A percentile compares a stretch with the other conserved stretches of the same genome.
These are phyloP conservation scores for Cladosporium oxysporum DNA, from an alignment of 2,329 filamentous ascomycete species.

Conservation along the genomic window DNA sequence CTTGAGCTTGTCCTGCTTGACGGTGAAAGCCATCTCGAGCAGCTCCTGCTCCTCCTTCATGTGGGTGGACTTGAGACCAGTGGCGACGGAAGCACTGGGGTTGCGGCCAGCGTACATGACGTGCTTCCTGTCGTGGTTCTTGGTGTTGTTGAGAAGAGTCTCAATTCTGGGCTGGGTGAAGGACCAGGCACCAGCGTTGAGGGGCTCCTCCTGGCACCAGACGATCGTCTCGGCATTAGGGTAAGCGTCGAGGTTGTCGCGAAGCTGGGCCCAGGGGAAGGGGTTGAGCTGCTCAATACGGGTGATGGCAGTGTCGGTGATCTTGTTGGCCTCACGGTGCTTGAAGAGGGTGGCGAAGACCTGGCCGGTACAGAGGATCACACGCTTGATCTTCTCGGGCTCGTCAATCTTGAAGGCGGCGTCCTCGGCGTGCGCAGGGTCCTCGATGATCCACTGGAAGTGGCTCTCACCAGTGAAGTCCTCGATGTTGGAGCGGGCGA, in stretches of 20 bases:
- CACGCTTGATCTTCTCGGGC: conserved; percentile 85
- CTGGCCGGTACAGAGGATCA: conserved; percentile 92
- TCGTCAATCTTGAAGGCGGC: conserved; percentile 63
- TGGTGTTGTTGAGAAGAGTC: conserved; percentile 88
- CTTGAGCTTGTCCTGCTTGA: conserved; percentile 67
- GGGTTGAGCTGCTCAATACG: conserved; percentile 97
- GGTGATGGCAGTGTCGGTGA: conserved; percentile 90
- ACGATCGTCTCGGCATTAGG: conserved; percentile 97
- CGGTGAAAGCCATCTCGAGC: conserved; percentile 63
- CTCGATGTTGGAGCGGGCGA: conserved; percentile 85
- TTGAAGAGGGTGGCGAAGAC: conserved; percentile 90
- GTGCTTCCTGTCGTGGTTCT: conserved; percentile 90
- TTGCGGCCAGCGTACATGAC: conserved; percentile 96
- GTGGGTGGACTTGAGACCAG: conserved; percentile 85
- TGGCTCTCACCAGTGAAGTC: conserved; percentile 89
- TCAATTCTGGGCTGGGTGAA: conserved; percentile 97
- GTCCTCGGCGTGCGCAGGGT: conserved; percentile 77
- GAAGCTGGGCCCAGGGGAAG: conserved; percentile 96
- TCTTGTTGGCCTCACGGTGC: conserved; percentile 80
- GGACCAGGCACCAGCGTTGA: conserved; percentile 96
- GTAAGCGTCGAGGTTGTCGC: conserved; percentile 95
- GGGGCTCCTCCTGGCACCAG: conserved; percentile 95
- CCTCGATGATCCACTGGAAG: conserved; percentile 95
- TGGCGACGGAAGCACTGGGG: conserved; percentile 91
- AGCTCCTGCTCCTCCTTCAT: conserved; percentile 91